These are phyloP conservation scores for Acanthamoeba culbertsoni DNA, from an alignment of 208 protist species.

Conservation along the genomic window DNA sequence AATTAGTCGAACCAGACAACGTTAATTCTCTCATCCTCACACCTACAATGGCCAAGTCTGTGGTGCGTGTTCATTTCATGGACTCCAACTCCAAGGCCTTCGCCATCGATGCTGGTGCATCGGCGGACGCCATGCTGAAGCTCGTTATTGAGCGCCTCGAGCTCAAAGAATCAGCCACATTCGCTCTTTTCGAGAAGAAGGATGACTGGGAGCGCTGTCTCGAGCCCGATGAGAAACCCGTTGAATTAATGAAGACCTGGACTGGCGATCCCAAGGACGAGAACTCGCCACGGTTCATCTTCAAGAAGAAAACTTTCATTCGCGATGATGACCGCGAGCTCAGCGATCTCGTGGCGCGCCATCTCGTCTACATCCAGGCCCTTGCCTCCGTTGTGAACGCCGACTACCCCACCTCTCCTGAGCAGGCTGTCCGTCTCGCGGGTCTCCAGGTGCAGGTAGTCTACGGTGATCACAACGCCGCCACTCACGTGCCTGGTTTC, in stretches of 20 bases:
- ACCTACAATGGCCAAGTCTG: conserved; percentile 27
- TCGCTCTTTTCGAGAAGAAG: conserved; percentile 67
- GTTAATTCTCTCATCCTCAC: not conserved
- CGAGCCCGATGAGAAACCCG: conserved; percentile 62
- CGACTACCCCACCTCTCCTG: conserved; percentile 54
- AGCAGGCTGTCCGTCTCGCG: conserved; percentile 36
- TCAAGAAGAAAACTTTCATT: conserved; percentile 64
- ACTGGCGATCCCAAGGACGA: conserved; percentile 46
- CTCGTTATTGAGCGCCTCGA: conserved; percentile 59
- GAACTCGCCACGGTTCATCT: not conserved
- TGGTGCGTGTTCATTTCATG: conserved; percentile 67
- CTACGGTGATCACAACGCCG: conserved; percentile 62
- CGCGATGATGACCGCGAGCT: conserved; percentile 61
- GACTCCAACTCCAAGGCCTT: conserved; percentile 65
- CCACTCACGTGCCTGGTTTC: conserved; percentile 52
- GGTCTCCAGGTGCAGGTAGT: conserved; percentile 62
- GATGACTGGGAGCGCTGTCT: conserved; percentile 64
- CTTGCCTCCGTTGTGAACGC: conserved; percentile 33
- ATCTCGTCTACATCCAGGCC: conserved; percentile 57
- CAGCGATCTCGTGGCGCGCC: conserved; percentile 41
- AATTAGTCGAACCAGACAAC: not conserved
- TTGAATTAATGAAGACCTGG: conserved; percentile 60
- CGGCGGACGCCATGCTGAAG: conserved; percentile 40
- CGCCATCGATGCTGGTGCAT: conserved; percentile 52
- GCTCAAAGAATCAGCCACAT: conserved; percentile 60